Base-by-base conservation (phyloP, 2,329 filamentous ascomycete genomes). In the Apiospora hydei region DNA sequence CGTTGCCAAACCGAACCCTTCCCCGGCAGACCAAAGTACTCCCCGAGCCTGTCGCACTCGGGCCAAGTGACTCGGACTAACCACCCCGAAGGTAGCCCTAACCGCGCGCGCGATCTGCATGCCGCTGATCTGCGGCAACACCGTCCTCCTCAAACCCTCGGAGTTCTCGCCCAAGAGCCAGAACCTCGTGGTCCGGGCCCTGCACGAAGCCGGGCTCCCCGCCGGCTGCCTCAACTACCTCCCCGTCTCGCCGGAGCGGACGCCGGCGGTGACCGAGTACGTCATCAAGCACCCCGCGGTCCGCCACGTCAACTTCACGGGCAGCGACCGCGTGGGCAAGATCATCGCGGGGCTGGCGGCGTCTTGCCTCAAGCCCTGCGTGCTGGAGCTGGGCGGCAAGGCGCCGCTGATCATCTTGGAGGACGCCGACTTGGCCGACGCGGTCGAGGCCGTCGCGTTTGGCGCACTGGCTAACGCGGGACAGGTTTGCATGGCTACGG, bases 241-340 rank as follows among this genome's bases (percentile, higher is more conserved):
- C 74, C 89, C 90, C 67, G 93, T 93, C 1, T 87, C 91, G 73
- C 92, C 93, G 3, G 84, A 86, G 18, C 88, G 89, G 49, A 89
- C 92, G 0, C 93, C 93, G 18, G 87, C 88, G 3, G 85, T 96
- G 44, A 95, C 93, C 0, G 87, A 86, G 41, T 88, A 91, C 0
- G 85, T 95, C 6, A 89, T 91, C 0, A 84, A 87, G 44, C 93
- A 96, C 80, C 85, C 90, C 72, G 88, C 89, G 67, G 88, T 96
- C 38, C 89, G 93, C 76, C 94, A 92, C 78, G 85, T 96, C 69
- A 91, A 91, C 1, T 96, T 96, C 76, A 96, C 94, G 0, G 94
- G 94, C 43, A 93, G 90, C 10, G 92, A 91, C 1, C 85, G 85
- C 1, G 94, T 93, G 0, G 94, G 92, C 1, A 88, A 90, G 71